Evolutionary conservation across 768 basidiomycete genomes (phyloP), one percentile per base, ranked within the genome.

Genomic region (Cubamyces lactineus): DNA sequence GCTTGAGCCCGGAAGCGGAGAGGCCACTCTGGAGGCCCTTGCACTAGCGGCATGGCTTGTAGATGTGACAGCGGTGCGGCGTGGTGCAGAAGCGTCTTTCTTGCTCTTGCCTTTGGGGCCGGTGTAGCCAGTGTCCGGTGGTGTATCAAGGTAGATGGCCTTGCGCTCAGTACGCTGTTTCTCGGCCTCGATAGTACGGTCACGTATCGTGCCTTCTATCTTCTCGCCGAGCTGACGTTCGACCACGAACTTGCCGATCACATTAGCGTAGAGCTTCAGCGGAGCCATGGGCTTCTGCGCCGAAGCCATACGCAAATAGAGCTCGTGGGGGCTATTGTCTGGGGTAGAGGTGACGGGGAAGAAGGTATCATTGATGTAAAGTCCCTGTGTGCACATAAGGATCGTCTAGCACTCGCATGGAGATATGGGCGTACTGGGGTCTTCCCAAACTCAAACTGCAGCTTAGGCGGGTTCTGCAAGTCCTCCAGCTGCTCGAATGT

Each of bases 231-330:
- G 79, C 67, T 89, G 81, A 51, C 83, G 84, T 52, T 86, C 85
- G 53, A 92, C 84, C 39, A 76, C 79, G 70, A 89, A 84, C 72
- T 87, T 91, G 40, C 89, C 89, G n/a, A 83, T 78, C 46, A 93
- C 84, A 66, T 85, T 86, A 63, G 88, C 91, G 66, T 87, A 83
- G 19, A 89, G 82, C 71, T 89, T 91, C 66, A 92, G 81, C 1
- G 88, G 86, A 0, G 84, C 82, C 64, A 78, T 83, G 51, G 82
- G 84, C 71, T 85, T 87, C 23, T 80, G 75, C 8, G 81, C 78
- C 16, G 82, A 81, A 40, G 86, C 78, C 13, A 84, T 77, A 16
- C 89, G 83, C 21, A 92, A 80, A 73, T 90, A 93, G 30, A 93
- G 79, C 63, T 93, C 91, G 66, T 91, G 88, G 8, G 81, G 77